phyloP scores from a whole-genome alignment of 2,329 filamentous ascomycete species.

The Xylariaceae sp. region DNA sequence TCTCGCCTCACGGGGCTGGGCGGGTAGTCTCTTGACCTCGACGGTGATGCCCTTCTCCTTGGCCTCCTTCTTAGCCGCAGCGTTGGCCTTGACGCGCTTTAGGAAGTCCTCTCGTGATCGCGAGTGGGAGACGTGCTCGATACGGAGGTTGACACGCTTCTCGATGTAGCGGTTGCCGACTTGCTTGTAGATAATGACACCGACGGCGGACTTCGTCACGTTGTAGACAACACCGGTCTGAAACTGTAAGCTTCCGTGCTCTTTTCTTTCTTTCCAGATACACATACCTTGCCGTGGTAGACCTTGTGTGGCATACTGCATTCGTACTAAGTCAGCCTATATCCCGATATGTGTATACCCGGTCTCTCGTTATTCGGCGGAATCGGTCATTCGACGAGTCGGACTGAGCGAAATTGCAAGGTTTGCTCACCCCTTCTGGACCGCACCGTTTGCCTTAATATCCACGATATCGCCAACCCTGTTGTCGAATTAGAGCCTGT shows the following conservation, averaged over 20 bases:
- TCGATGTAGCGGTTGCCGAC: constrained; percentile 99
- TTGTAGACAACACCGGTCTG: constrained; percentile 94
- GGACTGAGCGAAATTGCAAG: constrained; percentile 17
- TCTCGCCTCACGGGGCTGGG: constrained; percentile 72
- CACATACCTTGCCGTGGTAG: constrained; percentile 79
- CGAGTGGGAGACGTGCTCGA: constrained; percentile 94
- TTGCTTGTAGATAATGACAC: constrained; percentile 99
- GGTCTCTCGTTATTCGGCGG: not conserved
- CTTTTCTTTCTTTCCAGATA: not conserved
- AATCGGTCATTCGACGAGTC: constrained; percentile 2
- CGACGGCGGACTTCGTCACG: constrained; percentile 96
- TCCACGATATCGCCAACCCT: constrained; percentile 98
- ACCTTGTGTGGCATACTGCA: constrained; percentile 96
- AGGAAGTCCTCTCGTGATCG: constrained; percentile 61
- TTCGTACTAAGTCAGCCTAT: constrained; percentile 33
- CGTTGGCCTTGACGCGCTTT: constrained; percentile 45
- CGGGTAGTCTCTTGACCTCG: constrained; percentile 88
- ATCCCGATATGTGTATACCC: not conserved
- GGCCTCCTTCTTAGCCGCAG: constrained; percentile 85
- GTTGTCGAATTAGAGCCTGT: constrained; percentile 41
- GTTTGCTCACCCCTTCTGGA: constrained; percentile 85
- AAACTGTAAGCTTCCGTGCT: not conserved
- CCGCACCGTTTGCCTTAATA: constrained; percentile 96
- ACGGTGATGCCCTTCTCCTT: constrained; percentile 84
- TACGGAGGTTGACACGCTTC: constrained; percentile 99